Evolutionary conservation across 116 monocot species (phyloP).

Genomic region (Cymodocea nodosa): DNA sequence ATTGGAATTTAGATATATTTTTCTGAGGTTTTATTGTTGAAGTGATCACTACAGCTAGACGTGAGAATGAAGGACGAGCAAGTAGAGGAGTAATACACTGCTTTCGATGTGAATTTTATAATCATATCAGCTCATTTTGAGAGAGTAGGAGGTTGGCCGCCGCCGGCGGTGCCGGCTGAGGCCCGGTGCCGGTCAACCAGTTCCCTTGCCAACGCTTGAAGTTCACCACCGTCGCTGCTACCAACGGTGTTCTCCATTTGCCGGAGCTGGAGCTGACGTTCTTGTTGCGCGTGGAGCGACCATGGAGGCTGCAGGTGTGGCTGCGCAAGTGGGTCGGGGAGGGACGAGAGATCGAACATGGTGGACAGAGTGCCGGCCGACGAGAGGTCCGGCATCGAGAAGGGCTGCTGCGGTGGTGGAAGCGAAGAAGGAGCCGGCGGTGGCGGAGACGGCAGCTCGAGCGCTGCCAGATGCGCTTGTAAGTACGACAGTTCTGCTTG

Average conservation of each 20-base stretch:
- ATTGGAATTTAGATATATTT: too few relatives aligned
- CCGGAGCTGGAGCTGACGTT: conserved; percentile 8
- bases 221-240: conserved; percentile 29
- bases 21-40: too few relatives aligned
- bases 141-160: conserved; percentile 3
- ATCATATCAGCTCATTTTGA: conserved; percentile 7
- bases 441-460: conserved; percentile 48
- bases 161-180: background rate
- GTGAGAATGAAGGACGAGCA: too few relatives aligned
- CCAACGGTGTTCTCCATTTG: conserved; percentile 2
- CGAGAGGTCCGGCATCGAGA: conserved; percentile 56
- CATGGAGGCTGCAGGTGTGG: conserved; percentile 14
- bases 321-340: conserved; percentile 35
- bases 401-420: conserved; percentile 12
- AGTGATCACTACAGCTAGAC: too few relatives aligned
- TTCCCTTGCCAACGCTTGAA: conserved; percentile 59
- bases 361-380: conserved; percentile 23
- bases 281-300: conserved; percentile 23
- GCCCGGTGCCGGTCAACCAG: conserved; percentile 33
- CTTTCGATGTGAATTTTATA: too few relatives aligned
- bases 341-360: conserved; percentile 45
- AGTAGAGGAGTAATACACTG: too few relatives aligned
- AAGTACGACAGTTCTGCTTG: conserved; percentile 67
- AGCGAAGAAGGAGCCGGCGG: conserved; percentile 12
- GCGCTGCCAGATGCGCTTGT: conserved; percentile 51